Evolutionary conservation across 2,329 filamentous ascomycete species (phyloP).

Genomic region (Xylaria digitata): DNA sequence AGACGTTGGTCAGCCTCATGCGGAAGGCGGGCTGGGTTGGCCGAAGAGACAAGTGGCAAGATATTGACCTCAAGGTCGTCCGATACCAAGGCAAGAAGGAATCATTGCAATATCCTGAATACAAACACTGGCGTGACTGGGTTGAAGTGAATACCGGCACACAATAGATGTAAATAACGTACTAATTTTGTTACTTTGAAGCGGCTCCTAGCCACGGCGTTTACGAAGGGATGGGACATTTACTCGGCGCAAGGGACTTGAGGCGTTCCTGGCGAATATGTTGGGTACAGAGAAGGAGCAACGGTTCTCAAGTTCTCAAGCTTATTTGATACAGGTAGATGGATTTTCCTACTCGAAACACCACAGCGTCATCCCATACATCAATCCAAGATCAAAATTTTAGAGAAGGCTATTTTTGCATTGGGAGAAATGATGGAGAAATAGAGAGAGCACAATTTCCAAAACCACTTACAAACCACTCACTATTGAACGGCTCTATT

Average conservation of each 20-base stretch:
- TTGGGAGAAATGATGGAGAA: not conserved
- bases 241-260: slow-evolving; percentile 18
- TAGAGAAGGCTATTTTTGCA: not conserved
- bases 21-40: slow-evolving; percentile 94
- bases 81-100: slow-evolving; percentile 89
- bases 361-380: slow-evolving; percentile 27
- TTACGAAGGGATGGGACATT: not conserved
- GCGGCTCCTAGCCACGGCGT: slow-evolving; percentile 25
- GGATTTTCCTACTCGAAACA: slow-evolving; percentile 18
- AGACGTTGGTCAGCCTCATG: slow-evolving; percentile 90
- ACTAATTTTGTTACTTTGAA: slow-evolving; percentile 10
- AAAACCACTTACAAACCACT: not conserved
- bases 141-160: slow-evolving; percentile 55
- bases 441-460: not conserved
- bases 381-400: slow-evolving; percentile 21
- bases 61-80: slow-evolving; percentile 81
- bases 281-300: slow-evolving; percentile 23
- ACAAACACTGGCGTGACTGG: slow-evolving; percentile 84
- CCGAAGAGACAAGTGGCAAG: slow-evolving; percentile 80
- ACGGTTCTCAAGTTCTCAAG: not conserved
- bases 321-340: slow-evolving; percentile 43
- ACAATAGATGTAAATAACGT: slow-evolving; percentile 35
- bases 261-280: slow-evolving; percentile 28
- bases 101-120: slow-evolving; percentile 76
- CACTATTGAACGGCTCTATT: not conserved